Evolutionary conservation across 2,329 filamentous ascomycete genomes (phyloP).

Genomic region (Drechslerella coelobrocha): DNA sequence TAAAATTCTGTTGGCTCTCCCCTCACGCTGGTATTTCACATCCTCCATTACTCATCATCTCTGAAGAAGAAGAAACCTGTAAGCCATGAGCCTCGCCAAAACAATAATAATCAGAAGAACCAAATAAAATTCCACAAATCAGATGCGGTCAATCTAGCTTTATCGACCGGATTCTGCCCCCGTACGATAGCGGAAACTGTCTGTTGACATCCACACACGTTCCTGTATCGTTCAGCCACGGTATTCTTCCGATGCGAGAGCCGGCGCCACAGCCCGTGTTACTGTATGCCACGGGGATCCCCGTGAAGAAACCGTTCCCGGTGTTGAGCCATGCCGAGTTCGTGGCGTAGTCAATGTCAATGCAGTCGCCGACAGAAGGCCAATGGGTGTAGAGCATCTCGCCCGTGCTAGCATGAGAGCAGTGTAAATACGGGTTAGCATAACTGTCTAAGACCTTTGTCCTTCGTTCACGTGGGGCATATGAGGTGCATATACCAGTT

Average conservation of each 20-base stretch:
- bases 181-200: constrained; percentile 10
- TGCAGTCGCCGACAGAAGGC: constrained; percentile 39
- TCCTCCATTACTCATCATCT: too few relatives aligned
- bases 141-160: constrained; percentile 16
- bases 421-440: background rate
- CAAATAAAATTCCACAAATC: too few relatives aligned
- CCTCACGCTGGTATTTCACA: too few relatives aligned
- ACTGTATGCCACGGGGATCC: constrained; percentile 17
- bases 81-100: background rate
- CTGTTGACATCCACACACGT: constrained; percentile 27
- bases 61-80: too few relatives aligned
- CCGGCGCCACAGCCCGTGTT: background rate
- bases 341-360: constrained; percentile 39
- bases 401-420: constrained; percentile 36
- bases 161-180: constrained; percentile 19
- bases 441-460: too few relatives aligned
- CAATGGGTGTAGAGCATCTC: constrained; percentile 42
- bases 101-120: background rate
- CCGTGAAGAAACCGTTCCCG: constrained; percentile 30
- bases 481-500: constrained; percentile 34
- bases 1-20: too few relatives aligned
- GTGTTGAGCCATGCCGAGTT: constrained; percentile 32
- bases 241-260: constrained; percentile 26
- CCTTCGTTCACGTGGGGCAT: too few relatives aligned
- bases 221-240: constrained; percentile 24